Conservation (phyloP, 2,329 filamentous ascomycete genomes). For the Aspergillus sp. region DNA sequence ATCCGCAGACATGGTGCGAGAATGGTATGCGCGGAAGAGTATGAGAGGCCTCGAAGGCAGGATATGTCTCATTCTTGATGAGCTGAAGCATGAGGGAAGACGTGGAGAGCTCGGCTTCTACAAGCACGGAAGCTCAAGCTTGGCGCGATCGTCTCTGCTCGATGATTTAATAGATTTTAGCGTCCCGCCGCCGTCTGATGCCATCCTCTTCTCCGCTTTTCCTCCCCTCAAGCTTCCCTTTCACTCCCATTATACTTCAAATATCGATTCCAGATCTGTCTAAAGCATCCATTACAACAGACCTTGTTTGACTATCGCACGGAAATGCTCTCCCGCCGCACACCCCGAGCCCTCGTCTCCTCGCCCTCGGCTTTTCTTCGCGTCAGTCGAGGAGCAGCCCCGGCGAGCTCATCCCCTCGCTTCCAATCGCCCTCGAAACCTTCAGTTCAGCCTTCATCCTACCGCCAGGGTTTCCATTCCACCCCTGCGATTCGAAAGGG, state of each 20-base stretch:
- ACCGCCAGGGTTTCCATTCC: slow-evolving; percentile 39
- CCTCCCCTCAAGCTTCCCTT: slow-evolving; percentile 7
- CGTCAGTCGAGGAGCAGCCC: slow-evolving; percentile 22
- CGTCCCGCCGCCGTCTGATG: neutral
- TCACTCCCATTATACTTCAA: neutral
- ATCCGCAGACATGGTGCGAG: slow-evolving; percentile 12
- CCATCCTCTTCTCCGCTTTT: slow-evolving; percentile 10
- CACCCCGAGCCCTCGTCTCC: slow-evolving; percentile 46
- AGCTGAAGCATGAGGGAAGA: neutral
- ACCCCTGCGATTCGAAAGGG: slow-evolving; percentile 50
- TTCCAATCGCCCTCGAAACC: slow-evolving; percentile 14
- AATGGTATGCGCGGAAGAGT: slow-evolving; percentile 10
- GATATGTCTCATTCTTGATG: slow-evolving; percentile 13
- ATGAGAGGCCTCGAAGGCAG: slow-evolving; percentile 1
- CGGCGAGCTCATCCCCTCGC: slow-evolving; percentile 24
- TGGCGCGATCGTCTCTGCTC: slow-evolving; percentile 7
- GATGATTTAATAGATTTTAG: slow-evolving; percentile 14
- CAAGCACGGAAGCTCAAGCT: slow-evolving; percentile 7
- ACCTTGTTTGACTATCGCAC: slow-evolving; percentile 1
- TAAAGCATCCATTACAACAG: neutral
- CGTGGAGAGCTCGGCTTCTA: neutral
- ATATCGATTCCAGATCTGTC: neutral
- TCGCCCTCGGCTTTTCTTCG: slow-evolving; percentile 24
- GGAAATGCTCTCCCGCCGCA: slow-evolving; percentile 45
- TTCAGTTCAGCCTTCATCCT: slow-evolving; percentile 11